Evolutionary conservation across 257 asterid genomes (phyloP), one percentile per base, ranked within the genome.

Genomic region (Solanum sejunctum): DNA sequence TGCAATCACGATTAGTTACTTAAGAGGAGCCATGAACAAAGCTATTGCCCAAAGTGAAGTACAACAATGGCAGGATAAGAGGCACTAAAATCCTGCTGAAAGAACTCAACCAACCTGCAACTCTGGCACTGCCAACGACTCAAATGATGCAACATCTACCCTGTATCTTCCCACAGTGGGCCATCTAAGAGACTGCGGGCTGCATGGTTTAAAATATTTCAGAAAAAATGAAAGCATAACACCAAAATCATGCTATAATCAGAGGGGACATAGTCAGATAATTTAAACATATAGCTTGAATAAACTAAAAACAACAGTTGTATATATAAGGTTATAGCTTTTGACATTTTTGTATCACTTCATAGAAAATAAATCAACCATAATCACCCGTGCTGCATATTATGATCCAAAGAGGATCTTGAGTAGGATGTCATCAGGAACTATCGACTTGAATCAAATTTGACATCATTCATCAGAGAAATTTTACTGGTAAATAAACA

Each of bases 71-170:
- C 45, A 51, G 26, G 57, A n/a, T 20, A 67, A 5, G 17, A 36
- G 81, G n/a, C 79, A n/a, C n/a, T 3, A 75, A 80, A 23, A 39
- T 82, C 56, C 20, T n/a, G 17, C 81, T 3, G 32, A 77, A 36
- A 60, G 26, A 54, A 81, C 9, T 87, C 71, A 69, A 89, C 89
- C 10, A 81, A 94, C 99, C 98, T 93, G 93, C 92, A 95, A 88
- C 89, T 94, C 98, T 23, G 97, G 98, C 88, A 95, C 88, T 80
- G 95, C 97, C 85, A 92, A 67, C 66, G 97, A 92, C 86, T 94
- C 98, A 89, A 95, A 95, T 32, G 99, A 93, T 55, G 97, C 90
- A 84, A 95, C 83, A 83, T 95, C 99, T 64, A 95, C 98, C 89
- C 86, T 93, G 89, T 91, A 95, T 85, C 97, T 92, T 83, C 99